Evolutionary conservation across 768 basidiomycete genomes (phyloP), one percentile per base, ranked within the genome.

Genomic region (Suillus bovinus): DNA sequence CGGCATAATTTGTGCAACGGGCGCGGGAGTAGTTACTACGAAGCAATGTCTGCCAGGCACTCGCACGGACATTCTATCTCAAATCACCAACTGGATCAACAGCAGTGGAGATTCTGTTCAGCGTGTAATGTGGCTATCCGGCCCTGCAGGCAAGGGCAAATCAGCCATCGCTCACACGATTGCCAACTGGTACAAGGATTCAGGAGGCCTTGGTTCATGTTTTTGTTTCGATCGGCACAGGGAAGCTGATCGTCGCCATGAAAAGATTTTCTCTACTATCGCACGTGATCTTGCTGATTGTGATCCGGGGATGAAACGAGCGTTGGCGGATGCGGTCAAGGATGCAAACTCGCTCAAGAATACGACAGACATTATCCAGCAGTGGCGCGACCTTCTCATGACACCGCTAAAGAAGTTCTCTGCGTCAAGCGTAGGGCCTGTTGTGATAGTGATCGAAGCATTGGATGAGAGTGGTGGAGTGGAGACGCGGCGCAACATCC

Each of bases 361-460:
- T 4, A 20, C 39, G 17, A 41, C 17, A 16, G 39, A 41, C 6
- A 41, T 41, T 8, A 20, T 17, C 39, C 39, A 41, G 39, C 39
- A 41, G 39, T 41, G 39, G 39, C 6, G 17, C 17, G 16, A 41
- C 17, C 39, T 41, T 41, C 16, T 41, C 1, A 41, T 41, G 39
- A 5, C 17, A 17, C 39, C 17, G 6, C 39, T 41, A 20, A 41
- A 20, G 38, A 39, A 39, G 14, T 39, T 39, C 16, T 39, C 38
- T 39, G 14, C 14, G 16, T 39, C 38, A 39, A 36, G 36, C 9
- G 36, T 36, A 11, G 66, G 65, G 20, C 71, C 69, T 29, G 63
- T 73, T 17, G 46, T 71, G n/a, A 60, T 71, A 13, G 62, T 74
- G 49, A 68, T 72, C 33, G 72, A 74, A 49, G 72, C 60, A 3